Evolutionary conservation across 371 early-diverging fungal species (phyloP), one percentile per base, ranked within the genome.

Genomic region (Mucor velutinosus): DNA sequence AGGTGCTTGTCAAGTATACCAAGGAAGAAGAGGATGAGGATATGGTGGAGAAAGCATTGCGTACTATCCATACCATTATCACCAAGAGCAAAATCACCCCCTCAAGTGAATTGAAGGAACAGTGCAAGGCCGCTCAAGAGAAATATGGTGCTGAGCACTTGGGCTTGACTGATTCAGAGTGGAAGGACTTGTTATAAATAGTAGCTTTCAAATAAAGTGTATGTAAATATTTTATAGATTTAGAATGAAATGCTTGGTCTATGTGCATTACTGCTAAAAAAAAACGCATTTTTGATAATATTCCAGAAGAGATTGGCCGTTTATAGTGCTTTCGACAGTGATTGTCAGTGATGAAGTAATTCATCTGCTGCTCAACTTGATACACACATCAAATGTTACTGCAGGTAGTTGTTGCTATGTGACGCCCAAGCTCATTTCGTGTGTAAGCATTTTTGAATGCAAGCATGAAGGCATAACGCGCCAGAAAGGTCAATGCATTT

Each of bases 21-120:
- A 66, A 32, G n/a, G 78, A 80, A 15, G 78, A 77, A 45, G 74
- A 85, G 15, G 90, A 93, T 60, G 86, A 86, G 47, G 93, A 93
- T 75, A 73, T 90, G 69, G 77, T 87, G 3, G 92, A 93, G 66
- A 93, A 91, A 75, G 60, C 62, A n/a, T 64, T 80, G 56, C 83
- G 76, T 39, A 80, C 75, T 39, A 72, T 76, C 53, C 82, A 76
- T 43, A 86, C 74, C 17, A 65, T 74, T 33, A 65, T 62, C 35
- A 70, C 37, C 29, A 82, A 73, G 61, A 76, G 65, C 1, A 64
- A 65, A 30, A 68, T 63, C 10, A 27, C 62, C 17, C 53, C 72
- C 10, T 65, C 67, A 55, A 69, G 39, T 47, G 77, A 67, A 33
- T 74, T 80, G n/a, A 72, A 82, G 56, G 43, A 72, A 49, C 37